phyloP scores from a whole-genome alignment of 148 eudicot genomes.

The Simmondsia chinensis region DNA sequence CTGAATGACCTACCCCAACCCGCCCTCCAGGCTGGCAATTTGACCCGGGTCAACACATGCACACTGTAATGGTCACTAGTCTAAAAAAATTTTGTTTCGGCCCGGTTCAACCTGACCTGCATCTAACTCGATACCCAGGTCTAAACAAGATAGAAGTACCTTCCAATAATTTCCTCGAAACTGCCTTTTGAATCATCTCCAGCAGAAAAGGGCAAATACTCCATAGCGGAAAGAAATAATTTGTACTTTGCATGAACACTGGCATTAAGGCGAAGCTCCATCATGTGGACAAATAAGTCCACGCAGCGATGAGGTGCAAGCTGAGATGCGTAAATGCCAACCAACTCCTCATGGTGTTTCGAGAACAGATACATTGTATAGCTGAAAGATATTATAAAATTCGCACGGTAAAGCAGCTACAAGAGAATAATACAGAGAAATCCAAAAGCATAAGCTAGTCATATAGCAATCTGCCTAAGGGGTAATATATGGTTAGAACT shows the following conservation, averaged over 20 bases:
- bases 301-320: slow-evolving; percentile 90
- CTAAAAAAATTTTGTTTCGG: too few relatives aligned
- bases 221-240: slow-evolving; percentile 82
- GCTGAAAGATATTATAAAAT: slow-evolving; percentile 28
- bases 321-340: slow-evolving; percentile 92
- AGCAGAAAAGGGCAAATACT: slow-evolving; percentile 76
- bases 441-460: too few relatives aligned
- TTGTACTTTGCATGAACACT: slow-evolving; percentile 80
- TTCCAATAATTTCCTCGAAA: slow-evolving; percentile 81
- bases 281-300: slow-evolving; percentile 95
- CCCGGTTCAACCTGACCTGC: too few relatives aligned
- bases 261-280: slow-evolving; percentile 88
- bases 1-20: too few relatives aligned
- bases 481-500: too few relatives aligned
- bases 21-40: too few relatives aligned
- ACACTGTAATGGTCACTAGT: too few relatives aligned
- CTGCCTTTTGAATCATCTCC: slow-evolving; percentile 75
- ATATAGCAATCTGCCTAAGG: too few relatives aligned
- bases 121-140: too few relatives aligned
- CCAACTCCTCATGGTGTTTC: slow-evolving; percentile 79
- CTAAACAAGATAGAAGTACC: slow-evolving; percentile 34
- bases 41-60: too few relatives aligned
- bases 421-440: not conserved
- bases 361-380: slow-evolving; percentile 85
- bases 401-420: too few relatives aligned